A percentile compares a stretch with the other conserved stretches of the same genome.
Evolutionary conservation across 2,329 filamentous ascomycete species (phyloP).

Genomic region (Tolypocladium album): DNA sequence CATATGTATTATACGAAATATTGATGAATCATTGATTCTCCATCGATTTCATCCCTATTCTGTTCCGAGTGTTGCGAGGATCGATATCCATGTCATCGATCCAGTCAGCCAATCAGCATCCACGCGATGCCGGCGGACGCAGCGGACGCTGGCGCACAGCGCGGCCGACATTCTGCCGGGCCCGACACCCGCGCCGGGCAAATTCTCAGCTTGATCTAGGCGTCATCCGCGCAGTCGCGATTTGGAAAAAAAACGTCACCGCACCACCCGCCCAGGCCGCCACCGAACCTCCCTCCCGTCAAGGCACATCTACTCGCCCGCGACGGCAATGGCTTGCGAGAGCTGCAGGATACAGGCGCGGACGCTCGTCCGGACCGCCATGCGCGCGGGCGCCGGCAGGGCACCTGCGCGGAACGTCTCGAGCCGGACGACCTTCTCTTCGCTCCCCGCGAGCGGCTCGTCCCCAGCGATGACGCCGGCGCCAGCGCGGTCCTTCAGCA

Average conservation of each 20-base stretch:
- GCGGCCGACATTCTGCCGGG: constrained; percentile 6
- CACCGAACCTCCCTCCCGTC: not conserved
- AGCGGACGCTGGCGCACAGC: not conserved
- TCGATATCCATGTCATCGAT: not conserved
- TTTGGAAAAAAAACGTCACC: not conserved
- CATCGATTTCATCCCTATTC: too few species aligned
- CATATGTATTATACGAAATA: not conserved
- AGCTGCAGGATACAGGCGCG: constrained; percentile 35
- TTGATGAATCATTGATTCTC: not conserved
- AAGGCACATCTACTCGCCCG: not conserved
- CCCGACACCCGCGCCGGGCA: not conserved
- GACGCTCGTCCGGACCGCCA: constrained; percentile 23
- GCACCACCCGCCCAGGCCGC: not conserved
- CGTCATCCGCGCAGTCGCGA: not conserved
- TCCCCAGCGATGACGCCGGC: constrained; percentile 1
- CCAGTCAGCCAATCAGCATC: not conserved
- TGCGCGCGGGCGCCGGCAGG: constrained; percentile 17
- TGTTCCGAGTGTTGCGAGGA: not conserved
- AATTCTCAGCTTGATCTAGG: not conserved
- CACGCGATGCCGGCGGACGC: not conserved
- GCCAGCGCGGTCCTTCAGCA: constrained; percentile 24
- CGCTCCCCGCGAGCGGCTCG: not conserved
- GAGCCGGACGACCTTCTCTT: not conserved
- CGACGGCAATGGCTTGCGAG: constrained; percentile 34
- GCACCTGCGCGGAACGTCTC: constrained; percentile 10